phyloP scores from a whole-genome alignment of 106 monocot genomes.

The Chionographis japonica region DNA sequence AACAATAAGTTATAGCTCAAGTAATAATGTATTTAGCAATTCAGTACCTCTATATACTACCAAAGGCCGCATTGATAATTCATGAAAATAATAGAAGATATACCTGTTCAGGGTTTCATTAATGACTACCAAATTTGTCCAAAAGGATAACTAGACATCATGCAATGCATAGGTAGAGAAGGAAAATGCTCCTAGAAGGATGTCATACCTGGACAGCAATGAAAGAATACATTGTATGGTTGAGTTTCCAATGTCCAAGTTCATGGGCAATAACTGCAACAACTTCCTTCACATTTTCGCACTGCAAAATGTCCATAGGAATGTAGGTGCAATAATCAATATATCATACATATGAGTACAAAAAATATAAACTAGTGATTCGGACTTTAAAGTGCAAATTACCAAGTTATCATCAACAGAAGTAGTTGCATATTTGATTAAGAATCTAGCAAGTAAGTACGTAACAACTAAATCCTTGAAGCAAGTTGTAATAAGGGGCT shows the following conservation, averaged over 20 bases:
- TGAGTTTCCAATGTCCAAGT: conserved; percentile 98
- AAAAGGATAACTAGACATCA: background rate
- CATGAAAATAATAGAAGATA: background rate
- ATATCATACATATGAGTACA: background rate
- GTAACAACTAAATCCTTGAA: background rate
- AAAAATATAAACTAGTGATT: background rate
- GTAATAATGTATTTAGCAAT: no score
- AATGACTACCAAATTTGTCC: no score
- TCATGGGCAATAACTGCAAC: conserved; percentile 99
- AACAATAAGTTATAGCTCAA: no score
- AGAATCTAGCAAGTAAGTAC: no score
- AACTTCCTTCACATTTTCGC: conserved; percentile 84
- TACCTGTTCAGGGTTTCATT: no score
- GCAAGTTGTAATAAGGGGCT: background rate
- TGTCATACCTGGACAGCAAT: conserved; percentile 74
- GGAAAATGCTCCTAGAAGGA: background rate
- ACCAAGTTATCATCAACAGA: background rate
- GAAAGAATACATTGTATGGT: conserved; percentile 86
- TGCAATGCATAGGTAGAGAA: background rate
- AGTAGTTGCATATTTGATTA: background rate
- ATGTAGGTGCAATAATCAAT: background rate
- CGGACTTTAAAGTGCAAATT: background rate
- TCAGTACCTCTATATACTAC: no score
- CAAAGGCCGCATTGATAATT: background rate
- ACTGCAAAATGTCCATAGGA: conserved; percentile 45